Evolutionary conservation across 208 protist species (phyloP).

Genomic region (Chromosphaera perkinsii): DNA sequence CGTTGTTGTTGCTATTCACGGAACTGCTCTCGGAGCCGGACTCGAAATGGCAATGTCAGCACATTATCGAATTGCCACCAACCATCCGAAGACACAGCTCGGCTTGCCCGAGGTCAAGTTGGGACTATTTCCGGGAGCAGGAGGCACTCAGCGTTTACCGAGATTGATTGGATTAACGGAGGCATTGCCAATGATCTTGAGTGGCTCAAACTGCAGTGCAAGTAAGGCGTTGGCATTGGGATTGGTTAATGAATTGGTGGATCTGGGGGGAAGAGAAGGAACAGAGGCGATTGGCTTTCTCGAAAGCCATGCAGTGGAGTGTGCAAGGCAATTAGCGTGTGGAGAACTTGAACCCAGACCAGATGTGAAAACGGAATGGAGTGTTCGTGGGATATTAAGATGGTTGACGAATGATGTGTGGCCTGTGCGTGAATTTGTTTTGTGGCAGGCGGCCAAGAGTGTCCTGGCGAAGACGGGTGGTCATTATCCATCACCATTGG

Average conservation of each 20-base stretch:
- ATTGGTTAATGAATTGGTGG: constrained; percentile 13
- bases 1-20: constrained; percentile 83
- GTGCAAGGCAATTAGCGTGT: constrained; percentile 3
- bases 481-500: constrained; percentile 83
- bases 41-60: constrained; percentile 85
- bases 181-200: constrained; percentile 76
- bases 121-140: constrained; percentile 81
- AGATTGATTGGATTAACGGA: constrained; percentile 70
- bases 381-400: background rate
- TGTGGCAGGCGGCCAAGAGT: constrained; percentile 34
- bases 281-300: constrained; percentile 25
- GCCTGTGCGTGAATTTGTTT: constrained; percentile 40
- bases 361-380: background rate
- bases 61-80: constrained; percentile 69
- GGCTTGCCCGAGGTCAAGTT: constrained; percentile 71
- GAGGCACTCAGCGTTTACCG: constrained; percentile 86
- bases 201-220: constrained; percentile 64
- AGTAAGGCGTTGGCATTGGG: constrained; percentile 62
- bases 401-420: constrained; percentile 20
- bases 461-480: constrained; percentile 71
- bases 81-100: constrained; percentile 40
- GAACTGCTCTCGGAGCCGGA: constrained; percentile 81
- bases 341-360: background rate
- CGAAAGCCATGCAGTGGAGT: constrained; percentile 10
- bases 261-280: constrained; percentile 2